A percentile compares a stretch with the other conserved stretches of the same genome.
Conservation (phyloP, 2,329 filamentous ascomycete genomes). For the Cordyceps farinosa region DNA sequence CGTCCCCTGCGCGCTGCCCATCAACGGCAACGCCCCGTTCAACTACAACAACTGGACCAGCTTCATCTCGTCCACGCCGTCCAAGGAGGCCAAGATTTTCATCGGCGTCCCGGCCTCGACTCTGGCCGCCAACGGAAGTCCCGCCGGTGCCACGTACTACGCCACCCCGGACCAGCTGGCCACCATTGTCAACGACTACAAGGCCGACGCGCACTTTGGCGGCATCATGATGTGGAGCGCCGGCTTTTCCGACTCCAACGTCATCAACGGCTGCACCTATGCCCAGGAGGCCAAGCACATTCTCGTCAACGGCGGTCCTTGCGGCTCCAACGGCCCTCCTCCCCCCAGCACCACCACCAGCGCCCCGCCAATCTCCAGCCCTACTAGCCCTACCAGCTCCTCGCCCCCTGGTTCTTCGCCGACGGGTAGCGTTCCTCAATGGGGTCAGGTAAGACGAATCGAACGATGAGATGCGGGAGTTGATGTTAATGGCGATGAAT, state of each 20-base stretch:
- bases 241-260: slow-evolving; percentile 36
- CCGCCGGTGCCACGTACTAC: slow-evolving; percentile 33
- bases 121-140: slow-evolving; percentile 33
- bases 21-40: slow-evolving; percentile 21
- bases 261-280: slow-evolving; percentile 37
- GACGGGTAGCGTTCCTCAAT: slow-evolving; percentile 8
- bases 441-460: slow-evolving; percentile 17
- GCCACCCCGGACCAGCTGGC: slow-evolving; percentile 31
- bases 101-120: slow-evolving; percentile 30
- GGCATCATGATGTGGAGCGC: slow-evolving; percentile 42
- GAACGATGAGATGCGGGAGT: neutral
- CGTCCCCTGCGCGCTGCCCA: slow-evolving; percentile 21
- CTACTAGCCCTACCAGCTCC: slow-evolving; percentile 12
- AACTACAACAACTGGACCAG: slow-evolving; percentile 28
- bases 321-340: slow-evolving; percentile 14
- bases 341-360: slow-evolving; percentile 9
- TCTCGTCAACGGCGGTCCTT: slow-evolving; percentile 22
- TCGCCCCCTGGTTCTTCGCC: slow-evolving; percentile 10
- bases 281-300: slow-evolving; percentile 39
- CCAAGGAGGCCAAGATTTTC: slow-evolving; percentile 27
- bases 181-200: slow-evolving; percentile 28
- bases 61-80: slow-evolving; percentile 26
- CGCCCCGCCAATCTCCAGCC: neutral
- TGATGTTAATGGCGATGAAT: neutral
- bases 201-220: slow-evolving; percentile 30